Percentiles rank a stretch among this genome's conserved stretches.
Evolutionary conservation across 805 yeast genomes (phyloP).

Genomic region (Jamesozyma jinghongensis): DNA sequence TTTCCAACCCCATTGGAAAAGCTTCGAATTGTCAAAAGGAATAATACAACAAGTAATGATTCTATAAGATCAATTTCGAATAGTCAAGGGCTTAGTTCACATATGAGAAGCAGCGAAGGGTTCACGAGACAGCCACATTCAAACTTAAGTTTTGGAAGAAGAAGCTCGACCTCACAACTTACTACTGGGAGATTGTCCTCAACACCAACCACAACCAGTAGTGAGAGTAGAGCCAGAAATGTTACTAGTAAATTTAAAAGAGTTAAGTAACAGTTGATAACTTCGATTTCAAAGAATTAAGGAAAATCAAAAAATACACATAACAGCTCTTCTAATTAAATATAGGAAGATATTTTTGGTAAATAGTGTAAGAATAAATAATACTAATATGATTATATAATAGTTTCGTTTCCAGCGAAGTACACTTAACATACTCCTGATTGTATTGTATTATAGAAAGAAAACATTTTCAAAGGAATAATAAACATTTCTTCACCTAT

Average conservation of each 20-base stretch:
- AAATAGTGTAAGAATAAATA: background rate
- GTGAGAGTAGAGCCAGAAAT: background rate
- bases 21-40: slow-evolving; percentile 18
- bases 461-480: background rate
- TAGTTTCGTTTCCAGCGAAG: background rate
- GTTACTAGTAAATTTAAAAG: slow-evolving; percentile 3
- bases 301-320: no score
- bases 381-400: background rate
- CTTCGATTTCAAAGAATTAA: no score
- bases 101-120: slow-evolving; percentile 16
- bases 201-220: background rate
- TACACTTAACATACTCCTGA: background rate
- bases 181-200: background rate
- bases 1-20: slow-evolving; percentile 22
- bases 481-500: slow-evolving; percentile 2
- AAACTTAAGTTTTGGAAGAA: slow-evolving; percentile 2
- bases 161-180: slow-evolving; percentile 11
- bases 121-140: background rate
- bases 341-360: no score
- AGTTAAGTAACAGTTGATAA: background rate
- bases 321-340: no score
- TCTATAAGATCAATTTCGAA: slow-evolving; percentile 7
- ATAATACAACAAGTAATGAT: slow-evolving; percentile 11
- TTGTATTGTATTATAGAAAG: no score
- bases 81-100: slow-evolving; percentile 14